Conservation (phyloP, 192 early-diverging fungal species). For the Backusella mclennaniae region DNA sequence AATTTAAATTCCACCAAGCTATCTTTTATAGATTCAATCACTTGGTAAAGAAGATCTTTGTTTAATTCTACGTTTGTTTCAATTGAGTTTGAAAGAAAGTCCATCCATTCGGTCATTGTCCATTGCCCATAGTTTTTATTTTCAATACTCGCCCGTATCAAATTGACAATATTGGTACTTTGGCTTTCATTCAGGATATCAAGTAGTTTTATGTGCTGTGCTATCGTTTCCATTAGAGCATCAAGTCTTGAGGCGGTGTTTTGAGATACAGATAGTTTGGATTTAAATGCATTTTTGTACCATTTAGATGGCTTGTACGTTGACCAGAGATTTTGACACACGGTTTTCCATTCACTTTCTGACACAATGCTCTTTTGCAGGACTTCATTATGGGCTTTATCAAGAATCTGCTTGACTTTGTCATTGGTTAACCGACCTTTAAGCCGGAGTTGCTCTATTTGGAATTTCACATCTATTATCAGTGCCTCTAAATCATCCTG, state of each 20-base stretch:
- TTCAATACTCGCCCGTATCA: not conserved
- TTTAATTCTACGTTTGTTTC: not conserved
- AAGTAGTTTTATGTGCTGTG: not conserved
- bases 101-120: not conserved
- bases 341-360: slow-evolving; percentile 8
- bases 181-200: not conserved
- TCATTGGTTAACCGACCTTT: slow-evolving; percentile 10
- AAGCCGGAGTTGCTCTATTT: slow-evolving; percentile 2
- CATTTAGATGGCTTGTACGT: not conserved
- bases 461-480: not conserved
- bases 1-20: not conserved
- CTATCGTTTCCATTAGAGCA: not conserved
- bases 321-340: not conserved
- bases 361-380: slow-evolving; percentile 1
- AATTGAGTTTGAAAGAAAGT: not conserved
- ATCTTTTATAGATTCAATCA: slow-evolving; percentile 1
- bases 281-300: not conserved
- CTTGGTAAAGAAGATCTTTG: not conserved
- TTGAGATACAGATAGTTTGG: not conserved
- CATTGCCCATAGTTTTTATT: not conserved
- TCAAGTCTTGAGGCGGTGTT: not conserved
- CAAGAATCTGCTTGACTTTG: slow-evolving; percentile 1
- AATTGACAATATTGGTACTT: not conserved
- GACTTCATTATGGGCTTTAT: not conserved
- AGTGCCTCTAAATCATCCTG: not conserved